Percentiles rank a stretch among this genome's conserved stretches.
Conservation (phyloP, 2,329 filamentous ascomycete genomes). For the Rosellinia necatrix region DNA sequence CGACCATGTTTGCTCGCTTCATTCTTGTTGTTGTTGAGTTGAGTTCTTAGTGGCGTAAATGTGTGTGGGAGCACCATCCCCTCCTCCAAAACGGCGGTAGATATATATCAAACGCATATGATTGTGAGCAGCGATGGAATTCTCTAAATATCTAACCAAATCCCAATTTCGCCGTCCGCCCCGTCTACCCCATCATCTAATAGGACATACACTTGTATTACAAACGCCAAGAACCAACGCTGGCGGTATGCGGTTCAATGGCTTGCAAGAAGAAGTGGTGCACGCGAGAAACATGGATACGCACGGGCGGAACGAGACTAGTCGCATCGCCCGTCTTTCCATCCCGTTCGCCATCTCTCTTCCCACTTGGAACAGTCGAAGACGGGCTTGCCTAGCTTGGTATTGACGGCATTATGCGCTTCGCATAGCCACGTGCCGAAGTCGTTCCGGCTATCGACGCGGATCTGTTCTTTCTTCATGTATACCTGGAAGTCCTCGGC, state of each 20-base stretch:
- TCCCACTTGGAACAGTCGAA: slow-evolving; percentile 94
- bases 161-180: slow-evolving; percentile 13
- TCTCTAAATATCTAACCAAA: slow-evolving; percentile 23
- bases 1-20: no score
- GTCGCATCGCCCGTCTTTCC: slow-evolving; percentile 70
- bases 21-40: no score
- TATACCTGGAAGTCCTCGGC: slow-evolving; percentile 88
- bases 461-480: slow-evolving; percentile 73
- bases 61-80: no score
- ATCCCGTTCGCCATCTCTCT: slow-evolving; percentile 92
- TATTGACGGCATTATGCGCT: slow-evolving; percentile 86
- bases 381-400: slow-evolving; percentile 83
- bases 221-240: neutral
- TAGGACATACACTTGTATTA: slow-evolving; percentile 21
- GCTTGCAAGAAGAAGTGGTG: neutral
- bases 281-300: neutral
- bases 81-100: no score
- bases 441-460: slow-evolving; percentile 63
- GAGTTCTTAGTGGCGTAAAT: no score
- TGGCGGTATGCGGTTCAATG: neutral
- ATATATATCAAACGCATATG: neutral
- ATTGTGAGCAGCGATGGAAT: slow-evolving; percentile 29
- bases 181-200: slow-evolving; percentile 16
- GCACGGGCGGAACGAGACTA: slow-evolving; percentile 5
- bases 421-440: slow-evolving; percentile 84